Evolutionary conservation across 768 basidiomycete species (phyloP).

Genomic region (Boletus vinaceobasis): DNA sequence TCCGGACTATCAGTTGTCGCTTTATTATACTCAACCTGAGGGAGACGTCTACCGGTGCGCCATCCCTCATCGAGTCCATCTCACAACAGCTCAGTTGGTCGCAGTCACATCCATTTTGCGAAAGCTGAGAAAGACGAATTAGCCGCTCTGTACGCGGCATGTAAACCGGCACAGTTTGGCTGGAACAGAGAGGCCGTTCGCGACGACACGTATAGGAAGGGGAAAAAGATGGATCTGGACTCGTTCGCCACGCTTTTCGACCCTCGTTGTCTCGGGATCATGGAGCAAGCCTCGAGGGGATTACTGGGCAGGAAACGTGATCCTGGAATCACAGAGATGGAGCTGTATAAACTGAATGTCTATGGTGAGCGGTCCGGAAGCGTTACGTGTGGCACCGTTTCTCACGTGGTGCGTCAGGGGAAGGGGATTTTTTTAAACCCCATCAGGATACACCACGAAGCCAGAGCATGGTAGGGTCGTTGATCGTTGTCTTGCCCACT

Average conservation of each 20-base stretch:
- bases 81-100: neutral
- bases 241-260: slow-evolving; percentile 28
- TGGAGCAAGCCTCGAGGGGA: neutral
- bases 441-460: slow-evolving; percentile 35
- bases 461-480: slow-evolving; percentile 47
- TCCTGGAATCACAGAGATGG: slow-evolving; percentile 6
- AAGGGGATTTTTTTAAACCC: slow-evolving; percentile 1
- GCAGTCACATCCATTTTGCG: neutral
- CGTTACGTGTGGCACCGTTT: neutral
- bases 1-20: neutral
- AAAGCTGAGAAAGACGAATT: neutral
- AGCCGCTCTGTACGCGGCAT: neutral
- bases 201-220: slow-evolving; percentile 33
- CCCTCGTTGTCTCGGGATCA: neutral
- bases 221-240: slow-evolving; percentile 39
- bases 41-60: neutral
- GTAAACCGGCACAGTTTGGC: neutral
- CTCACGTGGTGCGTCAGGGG: neutral
- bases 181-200: neutral
- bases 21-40: neutral
- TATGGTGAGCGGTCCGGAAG: slow-evolving; percentile 32
- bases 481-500: slow-evolving; percentile 48
- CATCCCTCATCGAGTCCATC: neutral
- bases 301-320: neutral
- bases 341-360: slow-evolving; percentile 46